Evolutionary conservation across 257 asterid species (phyloP).

Genomic region (Scutellaria galericulata): DNA sequence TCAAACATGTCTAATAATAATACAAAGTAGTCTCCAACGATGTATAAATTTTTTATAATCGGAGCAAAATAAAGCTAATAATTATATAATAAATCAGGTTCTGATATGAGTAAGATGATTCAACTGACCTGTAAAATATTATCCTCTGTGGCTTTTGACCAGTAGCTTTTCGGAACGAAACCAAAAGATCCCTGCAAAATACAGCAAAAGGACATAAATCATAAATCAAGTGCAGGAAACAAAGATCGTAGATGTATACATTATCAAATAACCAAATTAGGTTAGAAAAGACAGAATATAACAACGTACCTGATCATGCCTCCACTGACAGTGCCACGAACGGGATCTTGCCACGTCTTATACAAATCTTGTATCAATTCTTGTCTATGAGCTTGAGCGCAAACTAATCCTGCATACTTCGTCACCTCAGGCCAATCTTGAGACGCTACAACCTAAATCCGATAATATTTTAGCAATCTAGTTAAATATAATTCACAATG

Average conservation of each 20-base stretch:
- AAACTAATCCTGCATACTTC: slow-evolving; percentile 93
- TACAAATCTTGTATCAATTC: slow-evolving; percentile 94
- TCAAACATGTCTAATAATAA: too few relatives aligned
- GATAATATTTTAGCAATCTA: slow-evolving; percentile 21
- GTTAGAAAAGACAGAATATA: not conserved
- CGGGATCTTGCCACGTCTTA: slow-evolving; percentile 98
- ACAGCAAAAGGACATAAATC: slow-evolving; percentile 15
- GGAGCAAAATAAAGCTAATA: not conserved
- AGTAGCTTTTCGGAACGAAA: slow-evolving; percentile 95
- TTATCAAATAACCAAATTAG: not conserved
- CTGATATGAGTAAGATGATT: too few relatives aligned
- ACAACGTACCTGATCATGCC: slow-evolving; percentile 88
- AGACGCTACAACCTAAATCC: slow-evolving; percentile 95
- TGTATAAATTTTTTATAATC: too few relatives aligned
- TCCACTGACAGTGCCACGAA: slow-evolving; percentile 92
- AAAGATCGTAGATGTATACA: not conserved
- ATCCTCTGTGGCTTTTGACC: slow-evolving; percentile 99
- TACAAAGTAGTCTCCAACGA: too few relatives aligned
- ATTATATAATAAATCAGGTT: not conserved
- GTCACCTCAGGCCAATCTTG: slow-evolving; percentile 99
- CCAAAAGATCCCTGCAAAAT: slow-evolving; percentile 86
- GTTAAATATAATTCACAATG: not conserved
- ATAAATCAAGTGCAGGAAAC: slow-evolving; percentile 1
- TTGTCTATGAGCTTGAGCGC: slow-evolving; percentile 99
- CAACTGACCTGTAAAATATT: slow-evolving; percentile 78